These are phyloP conservation scores for Podaxis sp. DNA, from an alignment of 768 basidiomycete species.

Conservation along the genomic window DNA sequence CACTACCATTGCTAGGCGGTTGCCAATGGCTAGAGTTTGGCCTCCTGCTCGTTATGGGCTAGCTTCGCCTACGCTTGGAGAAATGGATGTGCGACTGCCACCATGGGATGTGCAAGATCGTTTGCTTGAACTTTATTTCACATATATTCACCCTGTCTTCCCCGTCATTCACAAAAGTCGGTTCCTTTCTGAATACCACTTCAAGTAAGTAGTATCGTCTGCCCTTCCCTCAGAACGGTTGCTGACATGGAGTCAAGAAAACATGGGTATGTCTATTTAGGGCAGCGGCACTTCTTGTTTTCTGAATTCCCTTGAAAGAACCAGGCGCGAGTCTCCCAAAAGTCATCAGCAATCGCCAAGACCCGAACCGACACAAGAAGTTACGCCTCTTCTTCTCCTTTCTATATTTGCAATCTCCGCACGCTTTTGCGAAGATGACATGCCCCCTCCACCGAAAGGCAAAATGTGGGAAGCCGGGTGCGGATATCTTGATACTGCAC, in stretches of 20 bases:
- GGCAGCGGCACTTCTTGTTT: not conserved
- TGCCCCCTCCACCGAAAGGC: constrained; percentile 40
- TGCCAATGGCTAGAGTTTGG: constrained; percentile 77
- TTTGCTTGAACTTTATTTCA: constrained; percentile 74
- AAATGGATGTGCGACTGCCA: constrained; percentile 52
- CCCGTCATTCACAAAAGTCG: constrained; percentile 73
- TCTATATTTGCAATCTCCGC: constrained; percentile 82
- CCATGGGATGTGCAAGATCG: constrained; percentile 58
- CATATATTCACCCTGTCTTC: constrained; percentile 78
- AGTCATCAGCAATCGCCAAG: constrained; percentile 31
- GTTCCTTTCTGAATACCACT: constrained; percentile 62
- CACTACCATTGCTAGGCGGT: constrained; percentile 37
- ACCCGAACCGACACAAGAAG: constrained; percentile 55
- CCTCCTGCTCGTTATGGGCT: constrained; percentile 47
- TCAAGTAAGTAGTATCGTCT: constrained; percentile 30
- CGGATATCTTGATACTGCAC: constrained; percentile 58
- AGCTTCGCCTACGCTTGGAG: constrained; percentile 34
- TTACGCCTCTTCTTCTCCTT: constrained; percentile 67
- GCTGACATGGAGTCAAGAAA: not conserved
- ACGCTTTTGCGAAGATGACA: constrained; percentile 55
- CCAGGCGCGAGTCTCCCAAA: constrained; percentile 17
- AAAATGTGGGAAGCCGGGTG: constrained; percentile 71
- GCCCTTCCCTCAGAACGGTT: not conserved
- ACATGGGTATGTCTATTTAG: constrained; percentile 1
- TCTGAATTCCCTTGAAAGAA: not conserved